Evolutionary conservation across 495 filamentous ascomycete species (phyloP), one percentile per base, ranked within the genome.

Genomic region (Letharia lupina): DNA sequence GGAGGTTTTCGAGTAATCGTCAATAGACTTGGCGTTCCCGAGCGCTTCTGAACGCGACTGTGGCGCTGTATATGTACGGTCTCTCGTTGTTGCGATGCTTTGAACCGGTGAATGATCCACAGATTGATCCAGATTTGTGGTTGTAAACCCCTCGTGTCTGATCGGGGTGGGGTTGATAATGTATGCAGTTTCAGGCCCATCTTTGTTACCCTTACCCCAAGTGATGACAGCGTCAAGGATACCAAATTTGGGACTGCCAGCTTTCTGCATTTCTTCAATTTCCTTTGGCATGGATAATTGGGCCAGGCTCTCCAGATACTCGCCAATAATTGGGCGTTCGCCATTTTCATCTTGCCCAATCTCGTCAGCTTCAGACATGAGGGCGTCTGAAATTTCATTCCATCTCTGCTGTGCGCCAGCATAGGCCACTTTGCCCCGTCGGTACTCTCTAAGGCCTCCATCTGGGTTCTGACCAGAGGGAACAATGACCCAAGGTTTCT

Each of bases 141-240:
- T 6, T 11, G 54, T 37, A 37, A 28, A 40, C 4, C 42, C 56
- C 28, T 65, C 18, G n/a, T 39, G 16, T 16, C 28, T 37, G 31
- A 40, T 33, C 4, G 31, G 10, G 13, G 61, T 68, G 31, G 65
- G 74, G 39, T 69, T 63, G 8, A 50, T 70, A 12, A 74, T 50
- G 63, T 75, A 75, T 4, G 58, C 20, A 28, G 65, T 64, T 20
- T 60, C 65, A 1, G 68, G 54, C 9, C 65, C 66, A 11, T 71
- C 42, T 63, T 74, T 79, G 61, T 63, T 67, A 1, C 77, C 73
- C 8, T 61, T 66, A 37, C 77, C 78, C 7, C 66, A 65, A 11
- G 70, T 73, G 23, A 82, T 63, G 2, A 81, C 68, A 1, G 80
- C 74, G 66, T 82, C 80, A 31, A 82, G 70, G 45, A 81, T 65